Conservation (phyloP, 139 green algal species). For the Zygnema circumcarinatum region DNA sequence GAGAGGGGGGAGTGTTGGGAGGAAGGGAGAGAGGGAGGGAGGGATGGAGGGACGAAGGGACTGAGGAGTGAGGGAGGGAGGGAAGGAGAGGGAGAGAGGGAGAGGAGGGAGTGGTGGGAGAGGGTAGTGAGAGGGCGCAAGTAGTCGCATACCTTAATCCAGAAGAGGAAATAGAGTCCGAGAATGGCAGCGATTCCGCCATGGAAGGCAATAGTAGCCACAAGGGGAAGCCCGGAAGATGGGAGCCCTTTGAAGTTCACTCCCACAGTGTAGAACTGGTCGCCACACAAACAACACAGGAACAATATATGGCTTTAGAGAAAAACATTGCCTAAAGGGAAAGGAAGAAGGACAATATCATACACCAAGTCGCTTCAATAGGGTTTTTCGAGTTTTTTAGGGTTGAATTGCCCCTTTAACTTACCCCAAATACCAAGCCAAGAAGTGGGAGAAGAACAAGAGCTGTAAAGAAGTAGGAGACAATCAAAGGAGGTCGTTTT, state of each 20-base stretch:
- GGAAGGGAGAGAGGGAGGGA: too few relatives aligned
- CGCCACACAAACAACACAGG: not conserved
- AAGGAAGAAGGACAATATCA: not conserved
- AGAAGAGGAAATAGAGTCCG: constrained; percentile 52
- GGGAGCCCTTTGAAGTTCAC: constrained; percentile 52
- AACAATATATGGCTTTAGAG: too few relatives aligned
- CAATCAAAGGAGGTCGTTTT: constrained; percentile 19
- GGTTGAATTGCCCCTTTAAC: not conserved
- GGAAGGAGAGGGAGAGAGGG: too few relatives aligned
- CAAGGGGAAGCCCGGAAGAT: constrained; percentile 2
- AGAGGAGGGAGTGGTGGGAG: too few relatives aligned
- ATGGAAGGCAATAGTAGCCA: constrained; percentile 40
- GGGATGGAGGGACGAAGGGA: too few relatives aligned
- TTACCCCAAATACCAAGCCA: constrained; percentile 47
- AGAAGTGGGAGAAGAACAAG: constrained; percentile 47
- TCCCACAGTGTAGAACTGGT: constrained; percentile 30
- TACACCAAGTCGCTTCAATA: not conserved
- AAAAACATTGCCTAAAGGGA: not conserved
- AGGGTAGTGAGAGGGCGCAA: not conserved
- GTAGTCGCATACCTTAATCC: constrained; percentile 44
- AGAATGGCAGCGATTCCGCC: constrained; percentile 39
- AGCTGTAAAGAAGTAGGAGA: constrained; percentile 49
- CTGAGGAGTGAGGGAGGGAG: too few relatives aligned
- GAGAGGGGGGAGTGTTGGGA: too few relatives aligned
- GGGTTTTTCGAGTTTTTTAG: not conserved